Percentiles rank a stretch among this genome's conserved stretches.
Evolutionary conservation across 768 basidiomycete species (phyloP).

Genomic region (Termitomyces sp.): DNA sequence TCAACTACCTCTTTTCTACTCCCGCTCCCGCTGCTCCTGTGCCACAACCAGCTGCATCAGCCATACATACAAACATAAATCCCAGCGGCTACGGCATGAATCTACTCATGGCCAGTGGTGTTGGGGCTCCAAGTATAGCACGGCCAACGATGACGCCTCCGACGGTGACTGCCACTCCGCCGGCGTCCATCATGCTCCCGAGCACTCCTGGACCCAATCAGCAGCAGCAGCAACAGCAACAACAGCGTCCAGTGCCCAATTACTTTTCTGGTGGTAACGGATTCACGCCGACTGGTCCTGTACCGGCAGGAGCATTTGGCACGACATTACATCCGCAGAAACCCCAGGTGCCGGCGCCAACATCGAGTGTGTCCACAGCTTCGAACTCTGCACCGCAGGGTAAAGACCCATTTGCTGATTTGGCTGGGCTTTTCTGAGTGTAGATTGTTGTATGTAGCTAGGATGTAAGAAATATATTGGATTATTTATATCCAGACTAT

Average conservation of each 20-base stretch:
- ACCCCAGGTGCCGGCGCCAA: constrained; percentile 15
- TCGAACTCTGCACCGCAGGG: constrained; percentile 28
- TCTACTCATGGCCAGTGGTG: constrained; percentile 15
- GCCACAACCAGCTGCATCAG: constrained; percentile 15
- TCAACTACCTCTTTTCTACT: constrained; percentile 58
- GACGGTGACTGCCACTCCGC: constrained; percentile 30
- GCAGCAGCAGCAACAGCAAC: constrained; percentile 12
- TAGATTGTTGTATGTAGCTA: background rate
- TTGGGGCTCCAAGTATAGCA: constrained; percentile 15
- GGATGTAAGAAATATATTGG: constrained; percentile 3
- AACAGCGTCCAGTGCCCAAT: constrained; percentile 22
- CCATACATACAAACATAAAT: background rate
- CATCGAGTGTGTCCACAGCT: background rate
- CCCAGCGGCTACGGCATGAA: constrained; percentile 13
- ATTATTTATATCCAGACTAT: background rate
- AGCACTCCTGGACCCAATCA: constrained; percentile 26
- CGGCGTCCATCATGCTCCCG: constrained; percentile 38
- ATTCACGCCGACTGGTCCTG: constrained; percentile 19
- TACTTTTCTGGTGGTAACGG: constrained; percentile 25
- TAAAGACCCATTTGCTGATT: constrained; percentile 85
- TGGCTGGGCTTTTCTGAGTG: constrained; percentile 67
- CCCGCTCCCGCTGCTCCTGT: constrained; percentile 22
- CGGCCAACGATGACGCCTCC: constrained; percentile 22
- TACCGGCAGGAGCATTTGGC: background rate
- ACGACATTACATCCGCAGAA: constrained; percentile 18